Conservation (phyloP, 148 eudicot genomes). For the Cornus controversa region DNA sequence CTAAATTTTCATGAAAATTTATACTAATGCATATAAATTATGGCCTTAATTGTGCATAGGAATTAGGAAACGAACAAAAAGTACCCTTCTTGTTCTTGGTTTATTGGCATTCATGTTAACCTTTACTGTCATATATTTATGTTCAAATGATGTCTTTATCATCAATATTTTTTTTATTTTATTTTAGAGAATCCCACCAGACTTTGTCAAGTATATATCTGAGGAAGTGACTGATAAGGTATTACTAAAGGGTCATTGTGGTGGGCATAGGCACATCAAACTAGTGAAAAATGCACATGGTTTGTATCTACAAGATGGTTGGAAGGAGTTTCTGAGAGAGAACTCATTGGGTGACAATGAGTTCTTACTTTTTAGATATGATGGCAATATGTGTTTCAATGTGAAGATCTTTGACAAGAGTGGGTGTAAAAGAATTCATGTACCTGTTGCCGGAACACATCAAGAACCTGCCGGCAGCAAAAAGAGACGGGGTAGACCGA, state of each 20-base stretch:
- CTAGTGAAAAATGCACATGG: slow-evolving; percentile 1
- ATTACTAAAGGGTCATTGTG: slow-evolving; percentile 7
- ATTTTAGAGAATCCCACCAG: slow-evolving; percentile 14
- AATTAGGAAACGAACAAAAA: too few relatives aligned
- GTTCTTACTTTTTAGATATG: slow-evolving; percentile 13
- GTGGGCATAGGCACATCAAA: not conserved
- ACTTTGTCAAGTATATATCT: slow-evolving; percentile 6
- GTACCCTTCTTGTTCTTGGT: too few relatives aligned
- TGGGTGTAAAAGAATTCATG: slow-evolving; percentile 4
- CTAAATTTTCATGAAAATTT: not conserved
- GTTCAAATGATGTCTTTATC: too few relatives aligned
- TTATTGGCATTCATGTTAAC: too few relatives aligned
- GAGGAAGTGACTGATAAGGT: not conserved
- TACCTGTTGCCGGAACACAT: not conserved
- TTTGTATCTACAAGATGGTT: slow-evolving; percentile 17
- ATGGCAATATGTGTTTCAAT: slow-evolving; percentile 18
- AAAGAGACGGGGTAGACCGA: slow-evolving; percentile 3
- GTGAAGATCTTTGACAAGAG: slow-evolving; percentile 15
- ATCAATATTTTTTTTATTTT: too few relatives aligned
- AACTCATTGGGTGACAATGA: slow-evolving; percentile 13
- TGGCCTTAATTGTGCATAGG: too few relatives aligned
- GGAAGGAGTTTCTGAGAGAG: slow-evolving; percentile 16
- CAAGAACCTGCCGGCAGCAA: not conserved
- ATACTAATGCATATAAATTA: too few relatives aligned
- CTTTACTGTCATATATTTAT: too few relatives aligned